A percentile compares a stretch with the other conserved stretches of the same genome.
These are phyloP conservation scores for Pleurozium schreberi DNA, from an alignment of 225 moss, liverwort and hornwort species.

Conservation along the genomic window DNA sequence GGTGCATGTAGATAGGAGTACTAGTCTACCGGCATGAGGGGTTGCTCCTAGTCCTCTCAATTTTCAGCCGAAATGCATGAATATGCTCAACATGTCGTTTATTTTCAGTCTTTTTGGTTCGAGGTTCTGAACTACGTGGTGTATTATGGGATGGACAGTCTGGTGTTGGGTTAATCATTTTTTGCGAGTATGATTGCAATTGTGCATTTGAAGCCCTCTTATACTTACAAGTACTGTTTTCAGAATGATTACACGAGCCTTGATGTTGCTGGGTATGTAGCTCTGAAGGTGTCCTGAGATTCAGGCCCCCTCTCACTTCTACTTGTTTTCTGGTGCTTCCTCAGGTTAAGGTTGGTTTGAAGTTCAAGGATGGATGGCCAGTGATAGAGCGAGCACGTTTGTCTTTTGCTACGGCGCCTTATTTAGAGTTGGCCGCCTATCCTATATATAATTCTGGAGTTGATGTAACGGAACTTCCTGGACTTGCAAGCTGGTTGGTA, in stretches of 20 bases:
- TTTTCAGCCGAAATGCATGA: not conserved
- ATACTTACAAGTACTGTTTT: not conserved
- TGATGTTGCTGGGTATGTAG: not conserved
- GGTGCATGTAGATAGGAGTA: not conserved
- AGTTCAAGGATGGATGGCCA: conserved; percentile 71
- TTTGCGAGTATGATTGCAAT: not conserved
- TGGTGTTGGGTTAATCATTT: not conserved
- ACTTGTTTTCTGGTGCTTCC: not conserved
- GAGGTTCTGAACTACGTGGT: not conserved
- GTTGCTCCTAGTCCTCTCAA: not conserved
- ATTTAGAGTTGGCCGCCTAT: conserved; percentile 49
- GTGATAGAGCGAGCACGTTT: conserved; percentile 63
- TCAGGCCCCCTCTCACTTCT: not conserved
- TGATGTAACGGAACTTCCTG: conserved; percentile 83
- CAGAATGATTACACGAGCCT: not conserved
- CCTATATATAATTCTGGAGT: conserved; percentile 74
- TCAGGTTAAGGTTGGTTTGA: conserved; percentile 64
- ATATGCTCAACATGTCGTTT: not conserved
- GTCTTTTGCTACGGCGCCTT: conserved; percentile 62
- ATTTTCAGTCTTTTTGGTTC: not conserved
- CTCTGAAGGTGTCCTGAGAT: not conserved
- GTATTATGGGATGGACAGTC: not conserved
- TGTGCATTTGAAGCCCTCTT: not conserved
- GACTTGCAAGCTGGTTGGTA: conserved; percentile 80
- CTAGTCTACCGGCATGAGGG: not conserved